Evolutionary conservation across 1,284 basidiomycete species (phyloP), one percentile per base, ranked within the genome.

Genomic region (Rhodotorula sp.): DNA sequence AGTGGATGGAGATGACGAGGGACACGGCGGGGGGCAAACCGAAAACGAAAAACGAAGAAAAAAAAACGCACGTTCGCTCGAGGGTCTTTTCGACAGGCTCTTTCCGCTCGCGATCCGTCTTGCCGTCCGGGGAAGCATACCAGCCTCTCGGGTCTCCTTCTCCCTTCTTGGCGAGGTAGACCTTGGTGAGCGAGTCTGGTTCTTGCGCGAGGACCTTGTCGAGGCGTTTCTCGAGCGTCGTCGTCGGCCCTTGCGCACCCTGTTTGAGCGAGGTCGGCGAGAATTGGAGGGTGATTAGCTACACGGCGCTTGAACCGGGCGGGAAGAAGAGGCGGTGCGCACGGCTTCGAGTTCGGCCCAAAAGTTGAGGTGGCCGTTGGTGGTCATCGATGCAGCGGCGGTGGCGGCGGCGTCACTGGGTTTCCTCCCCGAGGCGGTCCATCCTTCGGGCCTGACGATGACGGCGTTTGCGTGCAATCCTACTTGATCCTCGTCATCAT

Each of bases 331-430:
- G 28, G 28, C 2, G 45, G 8, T 31, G 59, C 70, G 58, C 28
- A 71, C 70, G 16, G 69, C 67, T 66, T 79, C 78, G 14, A 77
- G 68, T 47, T 78, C 76, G 5, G 73, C 71, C 73, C 77, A 79
- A 43, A 79, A 78, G 64, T 78, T 79, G 50, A 78, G 49, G 31
- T 76, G 76, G n/a, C 68, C 72, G 38, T 67, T 66, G 34, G 58
- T 49, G 48, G 69, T 70, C 57, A 71, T 70, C 6, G 66, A 48
- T 5, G n/a, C 28, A 23, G 66, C 62, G 34, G 45, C 69, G 54
- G 8, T 14, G 26, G n/a, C 67, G 57, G 62, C 69, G 3, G 12
- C 63, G 54, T 31, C 63, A 12, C 50, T 64, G 47, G 67, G 64
- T 3, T n/a, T 38, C 18, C 34, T 45, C 58, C 47, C 47, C 45